Base-by-base conservation (phyloP, 2,329 filamentous ascomycete species). In the Clarireedia homoeocarpa region DNA sequence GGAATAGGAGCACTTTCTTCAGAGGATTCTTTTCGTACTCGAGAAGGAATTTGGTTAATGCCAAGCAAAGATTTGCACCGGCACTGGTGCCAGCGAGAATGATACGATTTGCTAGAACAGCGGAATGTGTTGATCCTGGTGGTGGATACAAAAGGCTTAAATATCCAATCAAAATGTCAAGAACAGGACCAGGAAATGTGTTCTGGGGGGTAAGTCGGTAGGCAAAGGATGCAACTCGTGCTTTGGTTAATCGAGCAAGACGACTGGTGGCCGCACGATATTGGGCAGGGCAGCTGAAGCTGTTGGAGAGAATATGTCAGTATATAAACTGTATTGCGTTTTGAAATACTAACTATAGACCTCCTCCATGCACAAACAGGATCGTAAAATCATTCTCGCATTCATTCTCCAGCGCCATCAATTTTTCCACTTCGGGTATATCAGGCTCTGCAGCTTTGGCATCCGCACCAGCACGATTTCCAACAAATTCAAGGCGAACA, bases 151-250 rank as follows among this genome's bases (percentile, higher is more conserved):
- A 75, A 5, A 65, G 62, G 9, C 58, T 81, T 38, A 94, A 75
- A 65, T 92, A 92, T 0, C 85, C 82, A 36, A 85, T 75, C 10
- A 92, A 71, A 2, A 81, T 85, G 66, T 94, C 89, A 46, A 92
- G 72, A 5, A 92, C 70, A 1, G 87, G 86, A 0, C 85, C 76
- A 0, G 89, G 89, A 66, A 94, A 94, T 0, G 86, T 81, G 57
- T 84, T 73, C 66, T 91, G 85, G 0, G 89, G 89, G 9, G 86
- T 81, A 2, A 92, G 77, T 5, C 89, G 78, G 70, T 92, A 92
- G 3, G 86, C 79, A 5, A 91, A 83, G 34, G 45, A 57, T 46
- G 64, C 91, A 39, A 83, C 83, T 7, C 86, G 77, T 2, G 87
- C 87, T 23, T 81, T 79, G 0, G 81, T 85, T 56, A 84, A 68